Evolutionary conservation across 768 basidiomycete species (phyloP).

Genomic region (Boletellus ananiceps): DNA sequence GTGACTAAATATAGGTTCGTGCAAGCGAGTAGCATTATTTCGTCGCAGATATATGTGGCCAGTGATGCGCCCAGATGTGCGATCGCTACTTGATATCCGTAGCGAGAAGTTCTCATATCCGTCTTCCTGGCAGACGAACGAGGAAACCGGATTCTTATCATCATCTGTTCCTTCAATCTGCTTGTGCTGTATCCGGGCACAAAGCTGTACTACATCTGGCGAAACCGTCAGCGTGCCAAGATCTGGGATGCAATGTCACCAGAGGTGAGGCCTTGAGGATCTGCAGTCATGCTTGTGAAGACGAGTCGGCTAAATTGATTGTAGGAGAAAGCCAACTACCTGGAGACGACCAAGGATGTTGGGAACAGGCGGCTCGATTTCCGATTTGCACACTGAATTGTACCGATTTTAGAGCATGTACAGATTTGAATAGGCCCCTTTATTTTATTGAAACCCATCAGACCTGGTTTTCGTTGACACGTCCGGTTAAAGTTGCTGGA

Average conservation of each 20-base stretch:
- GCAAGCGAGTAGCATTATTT: constrained; percentile 42
- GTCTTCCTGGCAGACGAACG: constrained; percentile 39
- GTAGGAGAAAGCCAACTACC: constrained; percentile 56
- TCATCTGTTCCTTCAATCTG: constrained; percentile 47
- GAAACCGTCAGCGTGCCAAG: constrained; percentile 49
- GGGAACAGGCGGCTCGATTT: constrained; percentile 61
- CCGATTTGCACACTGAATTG: constrained; percentile 49
- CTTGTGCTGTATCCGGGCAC: constrained; percentile 49
- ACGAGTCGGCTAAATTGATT: not conserved
- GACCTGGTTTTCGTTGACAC: too few relatives aligned
- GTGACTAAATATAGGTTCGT: constrained; percentile 31
- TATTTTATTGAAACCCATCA: too few relatives aligned
- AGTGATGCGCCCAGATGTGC: constrained; percentile 56
- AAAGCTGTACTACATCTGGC: constrained; percentile 54
- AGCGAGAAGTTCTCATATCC: not conserved
- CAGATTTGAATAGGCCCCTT: not conserved
- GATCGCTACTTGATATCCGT: not conserved
- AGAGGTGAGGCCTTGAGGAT: constrained; percentile 41
- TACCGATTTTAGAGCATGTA: not conserved
- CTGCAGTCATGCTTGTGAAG: not conserved
- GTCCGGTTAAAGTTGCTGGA: too few relatives aligned
- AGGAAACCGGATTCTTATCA: constrained; percentile 55
- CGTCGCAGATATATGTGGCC: constrained; percentile 52
- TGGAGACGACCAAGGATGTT: constrained; percentile 37
- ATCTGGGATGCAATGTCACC: constrained; percentile 56